phyloP scores from a whole-genome alignment of 306 rosid species.

The Ceratonia siliqua region DNA sequence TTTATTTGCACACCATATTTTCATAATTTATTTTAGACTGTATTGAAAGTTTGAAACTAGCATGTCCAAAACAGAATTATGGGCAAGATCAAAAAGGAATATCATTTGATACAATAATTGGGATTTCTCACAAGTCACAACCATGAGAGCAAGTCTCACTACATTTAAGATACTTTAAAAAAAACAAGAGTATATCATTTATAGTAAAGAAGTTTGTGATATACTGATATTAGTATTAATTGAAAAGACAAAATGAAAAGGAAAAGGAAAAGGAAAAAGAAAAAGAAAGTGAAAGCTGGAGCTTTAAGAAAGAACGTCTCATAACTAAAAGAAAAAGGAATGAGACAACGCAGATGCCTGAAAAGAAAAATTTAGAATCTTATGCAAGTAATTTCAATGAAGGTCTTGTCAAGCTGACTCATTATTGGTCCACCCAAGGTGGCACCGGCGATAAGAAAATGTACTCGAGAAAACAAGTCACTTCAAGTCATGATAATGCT shows the following conservation, averaged over 20 bases:
- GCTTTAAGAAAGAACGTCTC: background rate
- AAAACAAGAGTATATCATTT: too few species aligned
- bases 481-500: slow-evolving; percentile 8
- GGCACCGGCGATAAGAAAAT: background rate
- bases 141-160: background rate
- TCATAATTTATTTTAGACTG: background rate
- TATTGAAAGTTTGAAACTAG: background rate
- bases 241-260: background rate
- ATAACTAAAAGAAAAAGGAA: background rate
- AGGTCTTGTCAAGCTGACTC: slow-evolving; percentile 24
- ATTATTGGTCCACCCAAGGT: background rate
- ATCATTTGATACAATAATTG: background rate
- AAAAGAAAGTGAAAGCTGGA: background rate
- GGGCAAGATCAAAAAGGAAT: background rate
- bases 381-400: slow-evolving; percentile 12
- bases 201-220: background rate
- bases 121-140: too few species aligned
- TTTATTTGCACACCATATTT: background rate
- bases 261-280: background rate
- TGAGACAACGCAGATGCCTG: background rate
- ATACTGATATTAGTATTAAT: background rate
- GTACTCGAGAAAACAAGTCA: background rate
- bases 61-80: background rate
- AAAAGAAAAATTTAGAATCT: slow-evolving; percentile 12
- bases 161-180: background rate